Percentiles rank a stretch among this genome's conserved stretches.
phyloP scores from a whole-genome alignment of 768 basidiomycete genomes.

The Tylopilus felleus region DNA sequence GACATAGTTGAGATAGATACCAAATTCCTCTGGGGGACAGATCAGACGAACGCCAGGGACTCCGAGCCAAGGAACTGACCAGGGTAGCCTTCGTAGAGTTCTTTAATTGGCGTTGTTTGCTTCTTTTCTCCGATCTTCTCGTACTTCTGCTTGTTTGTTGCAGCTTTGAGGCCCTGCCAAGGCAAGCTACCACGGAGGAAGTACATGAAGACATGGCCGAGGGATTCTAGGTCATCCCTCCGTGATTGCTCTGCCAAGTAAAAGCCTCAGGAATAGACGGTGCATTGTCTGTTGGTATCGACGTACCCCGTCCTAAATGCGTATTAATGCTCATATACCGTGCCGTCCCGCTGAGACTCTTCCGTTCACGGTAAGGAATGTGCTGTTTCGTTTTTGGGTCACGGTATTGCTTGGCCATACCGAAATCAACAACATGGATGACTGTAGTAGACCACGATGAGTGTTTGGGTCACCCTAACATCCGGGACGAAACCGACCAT shows the following conservation, averaged over 20 bases:
- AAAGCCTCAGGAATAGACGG: conserved; percentile 7
- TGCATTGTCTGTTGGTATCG: neutral
- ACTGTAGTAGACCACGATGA: conserved; percentile 39
- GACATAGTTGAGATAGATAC: conserved; percentile 98
- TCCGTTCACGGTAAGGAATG: conserved; percentile 97
- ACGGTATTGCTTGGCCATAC: conserved; percentile 99
- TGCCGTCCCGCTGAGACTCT: conserved; percentile 94
- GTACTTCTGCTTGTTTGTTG: conserved; percentile 99
- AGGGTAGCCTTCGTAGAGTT: conserved; percentile 93
- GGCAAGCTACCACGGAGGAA: conserved; percentile 95
- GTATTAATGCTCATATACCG: conserved; percentile 99
- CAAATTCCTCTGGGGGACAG: conserved; percentile 79
- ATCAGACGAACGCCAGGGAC: conserved; percentile 7
- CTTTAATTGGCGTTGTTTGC: conserved; percentile 96
- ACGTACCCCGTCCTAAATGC: conserved; percentile 88
- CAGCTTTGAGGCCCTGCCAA: conserved; percentile 99
- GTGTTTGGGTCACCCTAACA: neutral
- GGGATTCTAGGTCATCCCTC: conserved; percentile 96
- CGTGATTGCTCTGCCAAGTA: conserved; percentile 71
- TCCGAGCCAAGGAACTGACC: conserved; percentile 46
- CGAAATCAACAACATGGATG: conserved; percentile 96
- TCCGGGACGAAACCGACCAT: conserved; percentile 43
- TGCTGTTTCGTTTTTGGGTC: conserved; percentile 99
- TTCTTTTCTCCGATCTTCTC: conserved; percentile 99
- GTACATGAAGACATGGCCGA: conserved; percentile 99